A percentile compares a stretch with the other conserved stretches of the same genome.
Conservation (phyloP, 345 rosid genomes). For the Populus ilicifolia region DNA sequence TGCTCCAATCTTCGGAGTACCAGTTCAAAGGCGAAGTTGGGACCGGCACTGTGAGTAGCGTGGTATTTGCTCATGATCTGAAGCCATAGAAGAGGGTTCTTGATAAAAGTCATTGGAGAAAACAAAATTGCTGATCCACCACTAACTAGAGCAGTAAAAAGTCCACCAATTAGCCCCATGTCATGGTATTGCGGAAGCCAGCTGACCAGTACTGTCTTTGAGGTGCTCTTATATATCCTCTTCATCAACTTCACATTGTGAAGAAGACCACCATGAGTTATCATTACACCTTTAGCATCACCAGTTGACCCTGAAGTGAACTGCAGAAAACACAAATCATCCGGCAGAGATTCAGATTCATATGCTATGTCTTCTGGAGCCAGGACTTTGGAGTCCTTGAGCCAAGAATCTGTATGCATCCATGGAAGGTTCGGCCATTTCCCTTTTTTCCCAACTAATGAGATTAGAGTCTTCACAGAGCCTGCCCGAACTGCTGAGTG, state of each 20-base stretch:
- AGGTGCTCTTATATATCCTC: constrained; percentile 49
- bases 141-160: constrained; percentile 58
- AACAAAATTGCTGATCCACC: constrained; percentile 57
- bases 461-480: constrained; percentile 45
- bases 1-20: constrained; percentile 50
- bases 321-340: constrained; percentile 58
- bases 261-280: constrained; percentile 58
- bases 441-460: constrained; percentile 34
- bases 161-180: constrained; percentile 73
- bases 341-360: constrained; percentile 32
- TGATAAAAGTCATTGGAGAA: constrained; percentile 59
- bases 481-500: constrained; percentile 63
- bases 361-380: constrained; percentile 4
- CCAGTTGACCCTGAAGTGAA: constrained; percentile 74
- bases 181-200: constrained; percentile 84
- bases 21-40: constrained; percentile 63
- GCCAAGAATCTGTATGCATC: constrained; percentile 67
- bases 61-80: constrained; percentile 47
- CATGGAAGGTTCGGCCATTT: constrained; percentile 69
- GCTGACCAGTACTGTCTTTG: constrained; percentile 52
- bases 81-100: constrained; percentile 63
- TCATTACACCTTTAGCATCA: constrained; percentile 70
- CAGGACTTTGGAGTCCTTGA: constrained; percentile 33
- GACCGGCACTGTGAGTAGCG: constrained; percentile 70
- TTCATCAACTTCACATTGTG: constrained; percentile 66